Base-by-base conservation (phyloP, 106 monocot species). In the Dioscorea alata region DNA sequence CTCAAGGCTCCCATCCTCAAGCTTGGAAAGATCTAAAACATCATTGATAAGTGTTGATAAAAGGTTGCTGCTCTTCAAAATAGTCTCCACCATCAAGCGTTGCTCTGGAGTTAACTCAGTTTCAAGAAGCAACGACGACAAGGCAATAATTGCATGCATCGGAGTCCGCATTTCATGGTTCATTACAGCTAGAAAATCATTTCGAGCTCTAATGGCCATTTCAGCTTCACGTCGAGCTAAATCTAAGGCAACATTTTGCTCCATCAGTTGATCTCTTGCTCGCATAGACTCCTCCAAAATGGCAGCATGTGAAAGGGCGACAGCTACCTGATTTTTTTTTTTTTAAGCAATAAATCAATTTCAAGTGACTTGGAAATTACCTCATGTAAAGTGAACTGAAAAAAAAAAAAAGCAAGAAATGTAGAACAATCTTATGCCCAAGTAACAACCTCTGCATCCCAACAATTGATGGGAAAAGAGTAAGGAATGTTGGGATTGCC, bases 231-330 rank as follows among this genome's bases (percentile, higher is more conserved):
- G 81, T 2, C 91, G 88, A 69, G 96, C 96, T 72, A 82, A 80
- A 77, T 96, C 91, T 16, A 96, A 71, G 48, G 96, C 96, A 63
- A 86, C 84, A 76, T 96, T 96, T 64, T 96, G 96, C 58, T 86
- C 91, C 84, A 96, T 91, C 24, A 96, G 78, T 42, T 89, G 73
- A 82, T 96, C 91, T 19, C 91, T 91, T 70, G 96, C 88, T 8
- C 89, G 76, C 96, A 96, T 91, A 49, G 96, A 96, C 76, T 96
- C 96, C 74, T 96, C 96, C 48, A 96, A 51, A 69, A 96, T 96
- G 49, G 96, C 86, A 70, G 96, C 96, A 82, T 96, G 96, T 57
- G 96, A 96, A 69, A 96, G 88, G 64, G 96, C 96, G 69, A 96
- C 91, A 48, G 96, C 96, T 59, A 96, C 96, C 96, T 96, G 74